Evolutionary conservation across 2,329 filamentous ascomycete genomes (phyloP), one percentile per base, ranked within the genome.

Genomic region (Nemania sp.): DNA sequence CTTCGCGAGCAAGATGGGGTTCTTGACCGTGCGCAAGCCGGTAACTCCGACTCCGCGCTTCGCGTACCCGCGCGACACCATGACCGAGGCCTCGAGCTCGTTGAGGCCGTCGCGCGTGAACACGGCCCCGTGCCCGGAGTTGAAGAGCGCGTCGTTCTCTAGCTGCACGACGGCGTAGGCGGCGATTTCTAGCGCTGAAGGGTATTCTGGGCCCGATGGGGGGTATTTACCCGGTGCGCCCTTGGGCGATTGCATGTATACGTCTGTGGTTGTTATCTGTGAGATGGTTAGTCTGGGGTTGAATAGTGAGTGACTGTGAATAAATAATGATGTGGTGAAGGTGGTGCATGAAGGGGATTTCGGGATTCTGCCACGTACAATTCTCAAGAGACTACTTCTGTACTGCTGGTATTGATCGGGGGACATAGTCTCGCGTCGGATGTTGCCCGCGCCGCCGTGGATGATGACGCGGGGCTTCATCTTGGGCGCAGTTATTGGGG

Each of bases 51-150:
- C 88, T 14, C 86, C 90, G 30, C 90, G 82, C 76, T 96, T 96
- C 34, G 83, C 80, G 52, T 78, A 77, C 0, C 86, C 88, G 23
- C 79, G 79, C 2, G 87, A 89, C 0, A 95, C 88, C 91, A 96
- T 96, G 46, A 96, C 82, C 7, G 85, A 89, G 1, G 90, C 89
- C 73, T 96, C 91, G 57, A 96, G 84, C 74, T 96, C 89, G 69
- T 92, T 91, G 58, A 86, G 81, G 15, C 91, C 92, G 61, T 88
- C 86, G 45, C 86, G 83, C 0, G 90, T 96, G 71, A 95, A 96
- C 17, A 96, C 91, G 45, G 91, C 89, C 48, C 92, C 92, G 64
- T 85, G 86, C 6, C 86, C 91, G 52, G 86, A 85, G 74, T 96
- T 96, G 80, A 94, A 96, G 4, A 95, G 81, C 2, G 86, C 80